Conservation (phyloP, 2,329 filamentous ascomycete species). For the Eurotiales sp. region DNA sequence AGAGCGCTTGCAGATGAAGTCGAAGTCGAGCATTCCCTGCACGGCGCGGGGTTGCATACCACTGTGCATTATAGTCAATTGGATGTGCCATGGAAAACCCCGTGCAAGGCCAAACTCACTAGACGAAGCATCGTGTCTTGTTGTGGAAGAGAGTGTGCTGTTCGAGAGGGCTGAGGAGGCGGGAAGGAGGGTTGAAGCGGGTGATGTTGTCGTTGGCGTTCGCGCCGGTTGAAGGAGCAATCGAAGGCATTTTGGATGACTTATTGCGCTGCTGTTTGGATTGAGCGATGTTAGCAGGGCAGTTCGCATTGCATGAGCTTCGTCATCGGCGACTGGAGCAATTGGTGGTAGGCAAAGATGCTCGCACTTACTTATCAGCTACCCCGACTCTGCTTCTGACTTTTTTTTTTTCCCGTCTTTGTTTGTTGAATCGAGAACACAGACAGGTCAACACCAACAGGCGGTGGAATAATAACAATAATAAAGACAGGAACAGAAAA, state of each 20-base stretch:
- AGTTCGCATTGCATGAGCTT: too few relatives aligned
- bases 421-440: neutral
- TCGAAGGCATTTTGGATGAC: slow-evolving; percentile 53
- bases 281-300: neutral
- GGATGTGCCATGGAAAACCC: neutral
- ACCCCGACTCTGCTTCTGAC: too few relatives aligned
- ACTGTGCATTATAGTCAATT: slow-evolving; percentile 43
- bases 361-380: slow-evolving; percentile 2
- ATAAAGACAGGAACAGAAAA: neutral
- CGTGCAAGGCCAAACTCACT: slow-evolving; percentile 52
- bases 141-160: slow-evolving; percentile 90
- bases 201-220: slow-evolving; percentile 98
- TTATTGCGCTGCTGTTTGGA: slow-evolving; percentile 8
- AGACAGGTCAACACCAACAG: neutral
- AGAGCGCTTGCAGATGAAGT: slow-evolving; percentile 99
- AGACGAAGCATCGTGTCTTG: slow-evolving; percentile 99
- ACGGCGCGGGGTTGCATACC: slow-evolving; percentile 94
- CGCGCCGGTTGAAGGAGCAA: slow-evolving; percentile 50
- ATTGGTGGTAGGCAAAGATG: neutral
- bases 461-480: neutral
- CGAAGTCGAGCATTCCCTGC: slow-evolving; percentile 95
- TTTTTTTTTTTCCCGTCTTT: neutral
- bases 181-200: slow-evolving; percentile 89
- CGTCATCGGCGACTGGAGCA: neutral
- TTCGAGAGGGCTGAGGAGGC: slow-evolving; percentile 81